phyloP scores from a whole-genome alignment of 1,284 basidiomycete species.

The Paramarasmius palmivorus region DNA sequence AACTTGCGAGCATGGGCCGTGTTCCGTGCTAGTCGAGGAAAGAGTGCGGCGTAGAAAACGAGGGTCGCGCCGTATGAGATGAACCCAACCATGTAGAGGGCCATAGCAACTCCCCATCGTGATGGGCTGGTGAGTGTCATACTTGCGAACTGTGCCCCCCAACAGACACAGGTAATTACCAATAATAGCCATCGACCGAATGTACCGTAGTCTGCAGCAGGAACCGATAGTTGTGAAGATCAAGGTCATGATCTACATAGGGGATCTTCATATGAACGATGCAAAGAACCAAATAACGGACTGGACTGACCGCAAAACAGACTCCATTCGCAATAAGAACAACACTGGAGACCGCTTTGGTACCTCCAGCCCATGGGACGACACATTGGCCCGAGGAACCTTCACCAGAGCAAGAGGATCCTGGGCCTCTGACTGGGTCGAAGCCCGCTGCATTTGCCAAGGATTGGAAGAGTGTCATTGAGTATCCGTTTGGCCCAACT shows the following conservation, averaged over 20 bases:
- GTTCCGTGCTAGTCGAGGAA: constrained; percentile 82
- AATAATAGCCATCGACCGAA: constrained; percentile 80
- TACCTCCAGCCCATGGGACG: constrained; percentile 69
- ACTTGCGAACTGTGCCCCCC: constrained; percentile 78
- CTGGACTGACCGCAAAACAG: constrained; percentile 63
- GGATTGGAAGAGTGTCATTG: constrained; percentile 73
- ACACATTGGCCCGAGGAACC: constrained; percentile 70
- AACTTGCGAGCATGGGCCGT: constrained; percentile 66
- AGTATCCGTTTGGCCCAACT: constrained; percentile 61
- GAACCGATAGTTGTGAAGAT: constrained; percentile 85
- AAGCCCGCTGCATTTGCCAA: constrained; percentile 68
- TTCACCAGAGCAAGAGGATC: constrained; percentile 57
- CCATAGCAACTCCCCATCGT: constrained; percentile 78
- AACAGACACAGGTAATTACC: constrained; percentile 71
- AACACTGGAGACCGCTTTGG: constrained; percentile 71
- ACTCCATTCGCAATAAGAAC: constrained; percentile 76
- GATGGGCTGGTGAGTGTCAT: constrained; percentile 68
- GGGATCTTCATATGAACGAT: neutral
- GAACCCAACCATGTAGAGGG: constrained; percentile 80
- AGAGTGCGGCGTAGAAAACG: constrained; percentile 82
- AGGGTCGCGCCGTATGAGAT: constrained; percentile 76
- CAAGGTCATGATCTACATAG: constrained; percentile 64
- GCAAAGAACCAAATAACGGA: neutral
- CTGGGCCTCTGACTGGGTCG: constrained; percentile 65
- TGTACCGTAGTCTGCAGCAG: constrained; percentile 77